phyloP scores from a whole-genome alignment of 495 filamentous ascomycete genomes.

The Opeltia flavorubescens region DNA sequence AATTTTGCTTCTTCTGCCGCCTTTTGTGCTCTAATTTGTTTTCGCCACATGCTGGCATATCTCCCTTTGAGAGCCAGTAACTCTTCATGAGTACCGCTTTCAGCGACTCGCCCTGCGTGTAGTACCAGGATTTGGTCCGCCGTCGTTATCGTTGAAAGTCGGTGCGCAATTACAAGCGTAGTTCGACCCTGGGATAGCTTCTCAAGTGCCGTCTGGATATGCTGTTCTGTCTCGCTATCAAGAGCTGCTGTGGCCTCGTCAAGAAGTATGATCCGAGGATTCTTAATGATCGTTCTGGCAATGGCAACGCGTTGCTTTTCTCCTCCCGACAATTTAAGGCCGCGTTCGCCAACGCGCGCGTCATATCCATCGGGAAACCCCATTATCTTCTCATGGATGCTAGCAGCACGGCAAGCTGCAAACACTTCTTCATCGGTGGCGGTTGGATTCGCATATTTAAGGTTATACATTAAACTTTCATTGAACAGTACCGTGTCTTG shows the following conservation, averaged over 20 bases:
- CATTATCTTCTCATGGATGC: slow-evolving; percentile 92
- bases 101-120: slow-evolving; percentile 66
- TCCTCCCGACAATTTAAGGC: slow-evolving; percentile 79
- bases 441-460: slow-evolving; percentile 80
- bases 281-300: slow-evolving; percentile 89
- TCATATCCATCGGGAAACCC: slow-evolving; percentile 84
- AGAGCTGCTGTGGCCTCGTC: slow-evolving; percentile 95
- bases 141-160: slow-evolving; percentile 83
- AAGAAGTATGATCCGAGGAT: slow-evolving; percentile 87
- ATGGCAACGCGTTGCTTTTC: slow-evolving; percentile 97
- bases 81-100: slow-evolving; percentile 77
- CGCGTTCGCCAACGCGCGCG: slow-evolving; percentile 90
- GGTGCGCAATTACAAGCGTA: slow-evolving; percentile 72
- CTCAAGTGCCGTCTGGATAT: slow-evolving; percentile 77
- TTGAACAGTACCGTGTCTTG: slow-evolving; percentile 97
- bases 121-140: slow-evolving; percentile 94
- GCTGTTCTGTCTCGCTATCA: slow-evolving; percentile 89
- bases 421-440: slow-evolving; percentile 80
- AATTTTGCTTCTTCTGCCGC: slow-evolving; percentile 62
- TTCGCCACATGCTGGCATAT: slow-evolving; percentile 91
- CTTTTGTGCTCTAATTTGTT: slow-evolving; percentile 79
- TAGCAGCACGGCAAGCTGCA: slow-evolving; percentile 79
- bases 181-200: slow-evolving; percentile 73
- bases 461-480: slow-evolving; percentile 91
- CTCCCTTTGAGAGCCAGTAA: slow-evolving; percentile 62